Percentiles rank a stretch among this genome's conserved stretches.
phyloP scores from a whole-genome alignment of 106 monocot species.

The Allium sativum region DNA sequence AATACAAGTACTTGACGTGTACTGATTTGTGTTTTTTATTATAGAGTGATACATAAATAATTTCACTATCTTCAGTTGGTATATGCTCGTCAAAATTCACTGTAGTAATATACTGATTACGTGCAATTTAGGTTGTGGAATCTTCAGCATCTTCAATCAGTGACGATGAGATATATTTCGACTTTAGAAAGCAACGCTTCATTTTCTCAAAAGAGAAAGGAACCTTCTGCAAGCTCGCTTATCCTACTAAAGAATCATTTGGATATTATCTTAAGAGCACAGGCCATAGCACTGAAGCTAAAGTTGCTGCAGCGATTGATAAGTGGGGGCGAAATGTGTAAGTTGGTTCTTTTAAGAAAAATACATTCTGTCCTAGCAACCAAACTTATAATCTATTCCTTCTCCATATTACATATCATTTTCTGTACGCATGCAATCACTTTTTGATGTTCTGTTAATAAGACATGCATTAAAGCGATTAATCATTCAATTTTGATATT shows the following conservation, averaged over 20 bases:
- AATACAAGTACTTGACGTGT: too few species aligned
- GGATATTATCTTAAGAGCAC: conserved; percentile 72
- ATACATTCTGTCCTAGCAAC: not conserved
- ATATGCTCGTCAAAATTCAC: too few species aligned
- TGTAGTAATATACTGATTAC: not conserved
- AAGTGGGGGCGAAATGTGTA: conserved; percentile 99
- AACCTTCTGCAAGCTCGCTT: conserved; percentile 77
- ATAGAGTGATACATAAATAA: too few species aligned
- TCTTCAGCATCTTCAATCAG: conserved; percentile 37
- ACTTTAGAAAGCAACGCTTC: conserved; percentile 94
- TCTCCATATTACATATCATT: not conserved
- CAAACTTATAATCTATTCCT: not conserved
- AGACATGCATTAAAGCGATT: too few species aligned
- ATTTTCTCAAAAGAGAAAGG: conserved; percentile 57
- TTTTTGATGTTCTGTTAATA: too few species aligned
- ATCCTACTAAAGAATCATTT: conserved; percentile 91
- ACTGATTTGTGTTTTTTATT: too few species aligned
- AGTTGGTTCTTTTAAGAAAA: conserved; percentile 8
- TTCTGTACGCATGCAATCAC: not conserved
- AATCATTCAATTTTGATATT: too few species aligned
- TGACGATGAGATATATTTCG: conserved; percentile 93
- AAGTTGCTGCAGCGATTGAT: conserved; percentile 59
- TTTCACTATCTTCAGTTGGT: too few species aligned
- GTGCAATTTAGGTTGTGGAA: conserved; percentile 34
- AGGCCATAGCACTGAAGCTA: conserved; percentile 92